Base-by-base conservation (phyloP, 192 early-diverging fungal genomes). In the Phycomyces nitens region DNA sequence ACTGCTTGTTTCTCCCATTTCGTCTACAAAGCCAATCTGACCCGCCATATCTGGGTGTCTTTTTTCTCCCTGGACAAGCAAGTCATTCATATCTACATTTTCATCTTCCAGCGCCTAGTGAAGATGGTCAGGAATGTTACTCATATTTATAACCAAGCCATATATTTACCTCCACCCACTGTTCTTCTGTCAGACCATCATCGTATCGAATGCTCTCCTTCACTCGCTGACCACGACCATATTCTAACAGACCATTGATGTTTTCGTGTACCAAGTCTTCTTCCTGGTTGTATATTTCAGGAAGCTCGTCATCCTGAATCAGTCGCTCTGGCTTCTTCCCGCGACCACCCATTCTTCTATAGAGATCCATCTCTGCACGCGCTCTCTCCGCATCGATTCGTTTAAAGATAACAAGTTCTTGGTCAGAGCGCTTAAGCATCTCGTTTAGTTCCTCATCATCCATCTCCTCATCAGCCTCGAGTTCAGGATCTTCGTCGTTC, bases 381-480 rank as follows among this genome's bases (percentile, higher is more conserved):
- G 58, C 67, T 11, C 93, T 86, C 54, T 94, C 88, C 9, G 61
- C 55, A 77, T 98, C 96, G 66, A 98, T 88, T 43, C 80, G 50
- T 29, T 80, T 79, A 65, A 95, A 97, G 18, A 87, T 65, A 16
- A 63, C 77, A 58, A 88, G 71, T 68, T 99, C 97, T 11, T 89
- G 82, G n/a, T 95, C 92, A 42, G 78, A 78, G 23, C 97, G 84
- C 18, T 93, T 89, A 22, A 99, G 78, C 70, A 99, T 89, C 68
- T 92, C 90, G 74, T 98, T 98, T 39, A 99, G 76, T 53, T 99
- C 93, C 29, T 92, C 89, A 65, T 97, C 94, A 40, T 89, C 85
- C 75, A 92, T 77, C n/a, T 87, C 80, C 24, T 83, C 84, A 21
- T 88, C 86, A 22, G 88, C 84, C 12, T 73, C 80, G 40, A 83